Evolutionary conservation across 2,329 filamentous ascomycete genomes (phyloP), one percentile per base, ranked within the genome.

Genomic region (Epicoccum nigrum): DNA sequence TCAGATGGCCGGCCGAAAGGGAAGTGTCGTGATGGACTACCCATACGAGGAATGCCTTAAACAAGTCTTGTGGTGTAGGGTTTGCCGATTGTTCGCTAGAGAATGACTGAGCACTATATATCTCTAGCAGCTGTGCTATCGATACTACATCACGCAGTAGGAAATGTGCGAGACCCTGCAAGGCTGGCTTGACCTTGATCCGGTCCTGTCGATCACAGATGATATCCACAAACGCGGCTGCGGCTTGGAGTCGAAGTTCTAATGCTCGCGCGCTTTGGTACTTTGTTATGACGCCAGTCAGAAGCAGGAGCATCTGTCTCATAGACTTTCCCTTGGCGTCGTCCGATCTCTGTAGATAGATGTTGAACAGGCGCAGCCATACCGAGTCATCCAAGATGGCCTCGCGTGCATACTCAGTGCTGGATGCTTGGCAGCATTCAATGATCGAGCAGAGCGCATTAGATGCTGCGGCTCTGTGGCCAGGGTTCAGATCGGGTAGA

Each of bases 141-240:
- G 65, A 75, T 20, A 88, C 72, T 11, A 86, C 76, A 2, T 77
- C 74, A 67, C 88, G 90, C 39, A 78, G 75, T 3, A 91, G 66
- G 49, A 91, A 82, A 62, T 86, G 81, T 39, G 88, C 85, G 30
- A 90, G 74, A 13, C 82, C 82, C 63, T 86, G 86, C 54, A 91
- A 81, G 6, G 86, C 83, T 28, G 87, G 87, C 67, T 90, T 90
- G 32, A 86, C 84, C 43, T 86, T 78, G 8, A 85, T 81, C 56
- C 83, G 85, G 13, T 84, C 79, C 27, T 84, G 84, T 53, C 83
- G 79, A 49, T 83, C 80, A 17, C 81, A 78, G 33, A 89, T 79
- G 12, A 87, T 83, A 1, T 82, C 80, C 13, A 88, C 64, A 6
- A 86, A 77, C 4, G 75, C 80, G 20, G 49, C 44, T 17, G 63